These are phyloP conservation scores for Beta macrorhiza DNA, from an alignment of 179 eudicot genomes.

Conservation along the genomic window DNA sequence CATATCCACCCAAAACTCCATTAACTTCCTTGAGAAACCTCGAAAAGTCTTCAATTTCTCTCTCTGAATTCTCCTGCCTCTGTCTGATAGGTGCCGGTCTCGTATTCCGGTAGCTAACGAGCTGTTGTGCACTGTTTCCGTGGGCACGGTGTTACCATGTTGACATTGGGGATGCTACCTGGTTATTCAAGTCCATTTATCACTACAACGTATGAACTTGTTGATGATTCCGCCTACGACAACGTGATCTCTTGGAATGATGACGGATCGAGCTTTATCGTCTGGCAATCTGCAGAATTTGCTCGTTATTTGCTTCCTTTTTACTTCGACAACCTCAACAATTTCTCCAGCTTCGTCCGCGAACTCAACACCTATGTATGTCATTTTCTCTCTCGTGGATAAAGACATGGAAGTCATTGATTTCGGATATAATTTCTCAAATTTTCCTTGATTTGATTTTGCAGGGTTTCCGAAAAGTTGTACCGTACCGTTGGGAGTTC, in stretches of 20 bases:
- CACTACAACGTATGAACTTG: slow-evolving; percentile 39
- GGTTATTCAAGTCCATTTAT: slow-evolving; percentile 44
- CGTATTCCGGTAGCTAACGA: no score
- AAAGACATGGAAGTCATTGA: background rate
- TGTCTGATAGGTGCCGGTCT: no score
- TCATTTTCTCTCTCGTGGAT: background rate
- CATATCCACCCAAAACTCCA: no score
- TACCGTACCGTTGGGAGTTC: slow-evolving; percentile 77
- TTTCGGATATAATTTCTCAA: background rate
- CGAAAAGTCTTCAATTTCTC: no score
- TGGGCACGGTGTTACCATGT: no score
- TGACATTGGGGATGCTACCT: slow-evolving; percentile 12
- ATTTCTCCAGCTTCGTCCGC: slow-evolving; percentile 49
- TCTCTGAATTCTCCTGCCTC: no score
- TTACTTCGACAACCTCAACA: slow-evolving; percentile 40
- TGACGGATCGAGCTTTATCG: slow-evolving; percentile 45
- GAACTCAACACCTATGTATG: slow-evolving; percentile 45
- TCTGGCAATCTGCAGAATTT: slow-evolving; percentile 51
- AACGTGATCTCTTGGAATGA: slow-evolving; percentile 46
- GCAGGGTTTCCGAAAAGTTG: slow-evolving; percentile 75
- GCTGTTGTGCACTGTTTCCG: no score
- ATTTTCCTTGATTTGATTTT: background rate
- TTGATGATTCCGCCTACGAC: slow-evolving; percentile 40
- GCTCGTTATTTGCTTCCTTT: slow-evolving; percentile 50
- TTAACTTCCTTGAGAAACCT: no score